Evolutionary conservation across 2,329 filamentous ascomycete species (phyloP).

Genomic region (Fusarium duplospermum): DNA sequence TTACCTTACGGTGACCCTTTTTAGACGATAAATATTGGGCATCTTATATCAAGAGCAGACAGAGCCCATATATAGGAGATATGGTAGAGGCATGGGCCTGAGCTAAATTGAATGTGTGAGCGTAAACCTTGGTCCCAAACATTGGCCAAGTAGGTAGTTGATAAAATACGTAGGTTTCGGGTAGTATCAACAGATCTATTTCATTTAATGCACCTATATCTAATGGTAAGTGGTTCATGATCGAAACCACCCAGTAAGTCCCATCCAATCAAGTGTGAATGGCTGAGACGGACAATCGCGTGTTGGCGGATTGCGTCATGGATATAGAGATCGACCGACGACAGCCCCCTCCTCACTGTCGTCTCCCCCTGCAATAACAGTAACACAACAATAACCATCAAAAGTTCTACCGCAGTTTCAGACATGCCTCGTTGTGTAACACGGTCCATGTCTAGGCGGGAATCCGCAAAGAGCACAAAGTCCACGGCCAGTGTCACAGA

Average conservation of each 20-base stretch:
- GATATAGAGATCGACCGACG: not conserved
- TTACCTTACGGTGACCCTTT: no score
- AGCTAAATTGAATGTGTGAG: no score
- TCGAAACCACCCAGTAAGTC: not conserved
- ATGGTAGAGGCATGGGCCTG: no score
- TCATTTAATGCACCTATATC: no score
- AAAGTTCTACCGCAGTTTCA: not conserved
- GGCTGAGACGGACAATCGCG: not conserved
- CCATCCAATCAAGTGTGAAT: not conserved
- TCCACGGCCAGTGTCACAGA: not conserved
- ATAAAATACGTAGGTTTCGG: no score
- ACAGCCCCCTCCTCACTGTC: not conserved
- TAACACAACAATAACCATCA: not conserved
- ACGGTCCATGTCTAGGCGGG: conserved; percentile 11
- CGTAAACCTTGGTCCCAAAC: no score
- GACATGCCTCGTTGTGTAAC: not conserved
- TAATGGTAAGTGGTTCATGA: no score
- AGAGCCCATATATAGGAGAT: no score
- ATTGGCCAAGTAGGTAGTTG: no score
- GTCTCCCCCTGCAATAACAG: not conserved
- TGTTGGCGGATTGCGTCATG: not conserved
- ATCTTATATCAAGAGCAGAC: no score
- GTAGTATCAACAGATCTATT: no score
- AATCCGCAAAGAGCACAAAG: not conserved
- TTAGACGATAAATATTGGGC: no score